Percentiles rank a stretch among this genome's conserved stretches.
Evolutionary conservation across 2,329 filamentous ascomycete species (phyloP).

Genomic region (Penicillium sp.): DNA sequence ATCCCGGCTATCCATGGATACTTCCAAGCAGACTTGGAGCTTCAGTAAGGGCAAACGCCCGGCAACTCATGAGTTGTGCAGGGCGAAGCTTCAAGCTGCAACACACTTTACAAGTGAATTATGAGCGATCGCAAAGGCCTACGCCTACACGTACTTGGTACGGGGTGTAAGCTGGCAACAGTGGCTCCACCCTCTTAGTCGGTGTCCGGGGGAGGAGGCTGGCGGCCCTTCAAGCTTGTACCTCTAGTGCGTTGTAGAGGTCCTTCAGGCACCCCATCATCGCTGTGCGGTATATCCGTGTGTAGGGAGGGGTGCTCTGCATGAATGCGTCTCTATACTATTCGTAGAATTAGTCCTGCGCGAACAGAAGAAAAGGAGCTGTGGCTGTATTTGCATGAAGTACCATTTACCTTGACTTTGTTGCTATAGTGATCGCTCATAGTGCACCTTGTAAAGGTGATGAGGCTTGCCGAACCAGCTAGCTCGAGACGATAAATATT

Average conservation of each 20-base stretch:
- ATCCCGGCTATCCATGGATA: no score
- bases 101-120: not conserved
- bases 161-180: not conserved
- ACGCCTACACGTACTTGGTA: not conserved
- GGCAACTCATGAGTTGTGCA: no score
- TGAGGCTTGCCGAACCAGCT: no score
- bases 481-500: not conserved
- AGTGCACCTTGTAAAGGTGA: not conserved
- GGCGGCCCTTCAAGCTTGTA: not conserved
- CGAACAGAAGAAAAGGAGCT: not conserved
- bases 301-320: not conserved
- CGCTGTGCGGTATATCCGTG: not conserved
- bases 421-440: no score
- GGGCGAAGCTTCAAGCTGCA: not conserved
- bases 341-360: not conserved
- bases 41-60: no score
- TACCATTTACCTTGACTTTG: no score
- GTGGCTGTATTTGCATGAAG: not conserved
- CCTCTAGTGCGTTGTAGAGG: not conserved
- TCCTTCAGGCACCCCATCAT: not conserved
- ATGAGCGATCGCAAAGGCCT: no score
- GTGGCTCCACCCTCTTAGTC: not conserved
- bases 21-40: no score
- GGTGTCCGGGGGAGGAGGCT: no score
- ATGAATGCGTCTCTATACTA: no score